Evolutionary conservation across 106 monocot genomes (phyloP), one percentile per base, ranked within the genome.

Genomic region (Allium fistulosum): DNA sequence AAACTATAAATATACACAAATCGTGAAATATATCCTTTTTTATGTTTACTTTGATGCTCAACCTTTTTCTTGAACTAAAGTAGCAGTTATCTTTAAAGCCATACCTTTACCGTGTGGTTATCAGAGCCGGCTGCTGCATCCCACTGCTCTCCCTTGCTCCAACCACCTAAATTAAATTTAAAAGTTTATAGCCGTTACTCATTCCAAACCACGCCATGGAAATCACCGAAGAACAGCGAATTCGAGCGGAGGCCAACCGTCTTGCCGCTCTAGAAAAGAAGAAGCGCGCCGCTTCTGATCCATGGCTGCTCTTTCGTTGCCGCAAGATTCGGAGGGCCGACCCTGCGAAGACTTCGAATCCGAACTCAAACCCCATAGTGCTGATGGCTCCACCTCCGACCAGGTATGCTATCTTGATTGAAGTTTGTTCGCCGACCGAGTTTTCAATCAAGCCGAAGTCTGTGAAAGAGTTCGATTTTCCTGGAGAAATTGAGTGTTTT

Each of bases 191-290:
- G 37, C 37, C 37, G 37, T 37, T 37, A 37, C 37, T 37, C 37
- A 37, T 37, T 37, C 37, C 37, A 2, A 2, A 37, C 37, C 37
- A 27, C 51, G 28, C 65, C 53, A 92, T 93, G 92, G 84, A 90
- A 78, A 72, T 93, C 75, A 93, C 93, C 11, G 99, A 99, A 63
- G 99, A 99, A 74, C 99, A 93, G 85, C 78, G 83, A 52, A 74
- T 69, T 65, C 75, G 92, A 55, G 80, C 87, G 59, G 97, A 99
- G 70, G 82, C 87, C 6, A 99, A 99, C 90, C 82, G 92, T 58
- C 81, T 92, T n/a, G 89, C 92, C 12, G 99, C 99, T 12, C 78
- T 99, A 57, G 87, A 99, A 81, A 99, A 85, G 81, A 73, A 89
- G 68, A 86, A 77, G 72, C 86, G 89, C 65, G 58, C 68, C 37